These are phyloP conservation scores for Rhododendron griersonianum DNA, from an alignment of 148 eudicot genomes.

Conservation along the genomic window DNA sequence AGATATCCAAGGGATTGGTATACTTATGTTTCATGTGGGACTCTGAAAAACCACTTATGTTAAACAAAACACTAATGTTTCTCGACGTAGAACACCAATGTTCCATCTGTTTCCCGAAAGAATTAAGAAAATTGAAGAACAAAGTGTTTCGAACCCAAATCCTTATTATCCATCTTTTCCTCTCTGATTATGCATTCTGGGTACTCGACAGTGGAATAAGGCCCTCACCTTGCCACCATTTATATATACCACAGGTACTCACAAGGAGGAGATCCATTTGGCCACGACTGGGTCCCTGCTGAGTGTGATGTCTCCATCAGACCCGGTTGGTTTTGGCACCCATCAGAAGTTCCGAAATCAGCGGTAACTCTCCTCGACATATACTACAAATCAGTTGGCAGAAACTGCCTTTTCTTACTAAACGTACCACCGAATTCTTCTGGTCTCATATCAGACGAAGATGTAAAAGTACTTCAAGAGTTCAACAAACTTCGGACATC, in stretches of 20 bases:
- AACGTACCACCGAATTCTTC: slow-evolving; percentile 88
- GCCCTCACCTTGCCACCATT: background rate
- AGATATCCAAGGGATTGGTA: background rate
- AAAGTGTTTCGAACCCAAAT: background rate
- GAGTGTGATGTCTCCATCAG: slow-evolving; percentile 90
- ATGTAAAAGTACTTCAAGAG: slow-evolving; percentile 59
- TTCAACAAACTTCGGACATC: slow-evolving; percentile 52
- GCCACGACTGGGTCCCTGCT: slow-evolving; percentile 88
- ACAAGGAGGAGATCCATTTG: slow-evolving; percentile 53
- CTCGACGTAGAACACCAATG: background rate
- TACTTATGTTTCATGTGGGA: background rate
- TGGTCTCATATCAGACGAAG: slow-evolving; percentile 72
- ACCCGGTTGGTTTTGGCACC: slow-evolving; percentile 95
- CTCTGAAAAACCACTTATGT: background rate
- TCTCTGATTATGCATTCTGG: background rate
- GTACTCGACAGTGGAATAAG: background rate
- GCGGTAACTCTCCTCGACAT: slow-evolving; percentile 63
- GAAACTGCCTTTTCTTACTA: slow-evolving; percentile 68
- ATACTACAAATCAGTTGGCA: slow-evolving; percentile 77
- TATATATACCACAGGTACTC: slow-evolving; percentile 41
- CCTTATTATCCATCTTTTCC: background rate
- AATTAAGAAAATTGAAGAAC: background rate
- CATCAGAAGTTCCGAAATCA: slow-evolving; percentile 67
- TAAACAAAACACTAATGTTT: background rate
- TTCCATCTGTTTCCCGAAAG: background rate